Evolutionary conservation across 805 yeast species (phyloP).

Genomic region (Nakazawaea laoshanensis): DNA sequence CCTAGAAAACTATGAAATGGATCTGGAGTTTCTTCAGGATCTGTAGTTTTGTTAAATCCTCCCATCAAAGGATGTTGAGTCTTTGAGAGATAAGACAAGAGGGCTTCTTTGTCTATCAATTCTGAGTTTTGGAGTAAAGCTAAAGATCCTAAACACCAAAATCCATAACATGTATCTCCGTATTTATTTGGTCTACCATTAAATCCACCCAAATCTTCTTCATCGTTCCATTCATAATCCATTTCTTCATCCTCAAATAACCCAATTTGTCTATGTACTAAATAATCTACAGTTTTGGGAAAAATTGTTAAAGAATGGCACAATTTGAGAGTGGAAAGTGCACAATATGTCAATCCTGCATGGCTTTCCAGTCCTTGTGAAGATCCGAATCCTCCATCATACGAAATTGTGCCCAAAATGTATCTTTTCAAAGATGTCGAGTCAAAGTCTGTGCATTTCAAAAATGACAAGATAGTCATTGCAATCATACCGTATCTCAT

Average conservation of each 20-base stretch:
- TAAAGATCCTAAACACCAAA: slow-evolving; percentile 70
- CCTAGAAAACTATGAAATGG: slow-evolving; percentile 63
- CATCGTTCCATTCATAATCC: slow-evolving; percentile 28
- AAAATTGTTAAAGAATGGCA: too few relatives aligned
- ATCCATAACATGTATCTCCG: slow-evolving; percentile 82
- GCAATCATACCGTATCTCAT: slow-evolving; percentile 73
- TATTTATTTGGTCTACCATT: slow-evolving; percentile 83
- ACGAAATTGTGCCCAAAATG: slow-evolving; percentile 26
- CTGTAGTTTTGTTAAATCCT: slow-evolving; percentile 64
- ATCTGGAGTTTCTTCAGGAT: slow-evolving; percentile 51
- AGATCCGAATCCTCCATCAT: slow-evolving; percentile 70
- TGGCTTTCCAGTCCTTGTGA: slow-evolving; percentile 55
- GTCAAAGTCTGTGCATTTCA: slow-evolving; percentile 35
- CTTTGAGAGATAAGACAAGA: slow-evolving; percentile 33
- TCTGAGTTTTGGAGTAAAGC: slow-evolving; percentile 25
- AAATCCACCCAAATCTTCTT: slow-evolving; percentile 62
- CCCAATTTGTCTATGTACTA: slow-evolving; percentile 54
- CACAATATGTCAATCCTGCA: slow-evolving; percentile 85
- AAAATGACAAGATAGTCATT: slow-evolving; percentile 44
- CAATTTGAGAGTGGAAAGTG: slow-evolving; percentile 50
- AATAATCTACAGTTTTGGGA: slow-evolving; percentile 45
- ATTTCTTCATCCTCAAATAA: slow-evolving; percentile 16
- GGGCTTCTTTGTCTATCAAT: slow-evolving; percentile 27
- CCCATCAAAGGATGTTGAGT: slow-evolving; percentile 64
- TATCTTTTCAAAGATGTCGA: slow-evolving; percentile 27